These are phyloP conservation scores for Pleurotus giganteus DNA, from an alignment of 768 basidiomycete genomes.

Conservation along the genomic window DNA sequence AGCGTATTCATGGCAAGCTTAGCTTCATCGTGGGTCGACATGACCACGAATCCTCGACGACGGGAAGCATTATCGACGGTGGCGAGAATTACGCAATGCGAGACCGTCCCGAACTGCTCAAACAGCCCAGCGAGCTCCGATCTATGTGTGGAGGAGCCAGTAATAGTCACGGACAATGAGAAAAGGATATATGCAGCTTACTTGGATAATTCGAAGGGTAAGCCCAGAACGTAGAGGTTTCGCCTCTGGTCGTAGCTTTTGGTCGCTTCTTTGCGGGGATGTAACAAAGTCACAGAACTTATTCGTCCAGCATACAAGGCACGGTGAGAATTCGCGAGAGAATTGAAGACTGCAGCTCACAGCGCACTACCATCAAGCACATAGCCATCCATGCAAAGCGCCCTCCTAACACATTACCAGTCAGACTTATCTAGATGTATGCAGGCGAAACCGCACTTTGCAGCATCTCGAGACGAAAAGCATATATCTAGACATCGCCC, in stretches of 20 bases:
- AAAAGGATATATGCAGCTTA: constrained; percentile 31
- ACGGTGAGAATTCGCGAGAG: background rate
- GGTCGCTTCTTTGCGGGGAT: constrained; percentile 19
- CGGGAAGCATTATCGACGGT: constrained; percentile 84
- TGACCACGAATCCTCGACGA: constrained; percentile 80
- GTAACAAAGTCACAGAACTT: background rate
- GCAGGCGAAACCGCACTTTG: constrained; percentile 38
- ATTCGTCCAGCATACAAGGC: background rate
- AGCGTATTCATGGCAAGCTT: constrained; percentile 62
- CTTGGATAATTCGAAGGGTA: constrained; percentile 83
- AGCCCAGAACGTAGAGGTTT: constrained; percentile 81
- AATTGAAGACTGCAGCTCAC: constrained; percentile 38
- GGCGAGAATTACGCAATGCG: constrained; percentile 78
- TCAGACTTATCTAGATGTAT: background rate
- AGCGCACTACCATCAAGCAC: constrained; percentile 49
- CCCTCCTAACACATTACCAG: constrained; percentile 44
- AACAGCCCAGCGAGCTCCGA: constrained; percentile 62
- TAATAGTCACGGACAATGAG: background rate
- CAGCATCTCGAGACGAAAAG: constrained; percentile 51
- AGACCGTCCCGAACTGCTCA: constrained; percentile 62
- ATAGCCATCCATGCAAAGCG: constrained; percentile 66
- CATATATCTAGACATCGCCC: constrained; percentile 48
- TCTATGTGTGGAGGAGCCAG: constrained; percentile 21
- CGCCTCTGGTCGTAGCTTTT: constrained; percentile 53
- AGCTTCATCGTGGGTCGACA: constrained; percentile 73